Percentiles rank a stretch among this genome's conserved stretches.
Evolutionary conservation across 176 grass and related monocot species (phyloP).

Genomic region (Miscanthus lutarioriparius): DNA sequence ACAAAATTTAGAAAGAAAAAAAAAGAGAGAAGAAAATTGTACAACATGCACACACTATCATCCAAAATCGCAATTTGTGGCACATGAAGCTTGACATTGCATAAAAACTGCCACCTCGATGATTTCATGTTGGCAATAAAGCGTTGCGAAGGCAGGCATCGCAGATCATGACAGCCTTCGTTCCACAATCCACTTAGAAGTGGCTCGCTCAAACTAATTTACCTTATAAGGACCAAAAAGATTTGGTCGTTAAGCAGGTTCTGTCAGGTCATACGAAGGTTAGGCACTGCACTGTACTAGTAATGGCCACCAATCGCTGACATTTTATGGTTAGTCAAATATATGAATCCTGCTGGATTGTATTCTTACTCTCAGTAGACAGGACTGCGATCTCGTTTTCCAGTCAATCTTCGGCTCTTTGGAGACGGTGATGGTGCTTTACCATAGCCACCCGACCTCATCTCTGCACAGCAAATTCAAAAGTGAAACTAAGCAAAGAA

Average conservation of each 20-base stretch:
- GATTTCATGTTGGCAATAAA: slow-evolving; percentile 1
- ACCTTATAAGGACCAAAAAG: slow-evolving; percentile 26
- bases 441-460: slow-evolving; percentile 57
- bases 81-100: background rate
- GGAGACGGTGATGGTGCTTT: slow-evolving; percentile 73
- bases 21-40: background rate
- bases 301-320: slow-evolving; percentile 41
- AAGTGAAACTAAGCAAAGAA: background rate
- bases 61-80: slow-evolving; percentile 25
- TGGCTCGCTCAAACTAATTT: slow-evolving; percentile 17
- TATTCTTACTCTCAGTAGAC: slow-evolving; percentile 39
- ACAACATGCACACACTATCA: slow-evolving; percentile 4
- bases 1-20: background rate
- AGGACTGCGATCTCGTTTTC: slow-evolving; percentile 59
- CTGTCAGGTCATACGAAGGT: slow-evolving; percentile 28
- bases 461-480: slow-evolving; percentile 45
- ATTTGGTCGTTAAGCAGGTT: slow-evolving; percentile 20
- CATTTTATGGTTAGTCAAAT: slow-evolving; percentile 19
- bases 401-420: slow-evolving; percentile 40
- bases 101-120: background rate
- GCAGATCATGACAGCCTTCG: background rate
- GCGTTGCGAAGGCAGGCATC: background rate
- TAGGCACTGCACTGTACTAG: slow-evolving; percentile 29
- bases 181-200: background rate
- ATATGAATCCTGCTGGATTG: slow-evolving; percentile 2